phyloP scores from a whole-genome alignment of 1,284 basidiomycete genomes.

The Trichosporon coremiiforme region DNA sequence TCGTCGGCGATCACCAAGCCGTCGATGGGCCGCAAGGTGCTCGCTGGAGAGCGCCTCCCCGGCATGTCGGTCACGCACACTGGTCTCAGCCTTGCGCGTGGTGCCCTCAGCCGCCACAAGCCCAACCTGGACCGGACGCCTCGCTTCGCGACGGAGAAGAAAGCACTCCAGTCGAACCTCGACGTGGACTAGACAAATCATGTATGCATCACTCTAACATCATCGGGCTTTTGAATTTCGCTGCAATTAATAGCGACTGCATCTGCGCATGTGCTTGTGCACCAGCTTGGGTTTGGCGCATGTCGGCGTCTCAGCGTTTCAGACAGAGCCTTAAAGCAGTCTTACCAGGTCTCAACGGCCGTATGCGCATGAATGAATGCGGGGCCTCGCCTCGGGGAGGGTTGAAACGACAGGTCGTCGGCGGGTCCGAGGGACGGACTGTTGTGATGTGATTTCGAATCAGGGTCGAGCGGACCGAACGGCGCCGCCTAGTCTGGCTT shows the following conservation, averaged over 20 bases:
- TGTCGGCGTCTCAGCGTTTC: neutral
- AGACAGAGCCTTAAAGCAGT: neutral
- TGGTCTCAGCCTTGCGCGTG: constrained; percentile 52
- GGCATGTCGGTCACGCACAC: constrained; percentile 46
- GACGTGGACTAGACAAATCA: constrained; percentile 19
- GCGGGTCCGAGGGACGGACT: neutral
- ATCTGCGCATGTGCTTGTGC: neutral
- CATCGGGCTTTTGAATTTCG: neutral
- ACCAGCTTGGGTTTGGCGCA: too few relatives aligned
- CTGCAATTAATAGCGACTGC: neutral
- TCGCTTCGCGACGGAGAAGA: constrained; percentile 22
- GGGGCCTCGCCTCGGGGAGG: neutral
- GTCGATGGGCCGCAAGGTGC: constrained; percentile 35
- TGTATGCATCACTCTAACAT: constrained; percentile 23
- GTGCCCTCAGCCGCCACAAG: constrained; percentile 39
- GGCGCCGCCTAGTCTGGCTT: neutral
- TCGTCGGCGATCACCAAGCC: constrained; percentile 30
- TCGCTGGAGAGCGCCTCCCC: constrained; percentile 52
- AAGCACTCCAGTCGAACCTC: neutral
- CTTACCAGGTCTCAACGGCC: too few relatives aligned
- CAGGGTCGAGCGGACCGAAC: constrained; percentile 18
- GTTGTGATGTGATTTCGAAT: neutral
- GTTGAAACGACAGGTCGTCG: neutral
- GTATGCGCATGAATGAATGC: neutral
- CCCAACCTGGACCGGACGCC: constrained; percentile 27